These are phyloP conservation scores for Aspergillus ellipticus DNA, from an alignment of 495 filamentous ascomycete genomes.

Conservation along the genomic window DNA sequence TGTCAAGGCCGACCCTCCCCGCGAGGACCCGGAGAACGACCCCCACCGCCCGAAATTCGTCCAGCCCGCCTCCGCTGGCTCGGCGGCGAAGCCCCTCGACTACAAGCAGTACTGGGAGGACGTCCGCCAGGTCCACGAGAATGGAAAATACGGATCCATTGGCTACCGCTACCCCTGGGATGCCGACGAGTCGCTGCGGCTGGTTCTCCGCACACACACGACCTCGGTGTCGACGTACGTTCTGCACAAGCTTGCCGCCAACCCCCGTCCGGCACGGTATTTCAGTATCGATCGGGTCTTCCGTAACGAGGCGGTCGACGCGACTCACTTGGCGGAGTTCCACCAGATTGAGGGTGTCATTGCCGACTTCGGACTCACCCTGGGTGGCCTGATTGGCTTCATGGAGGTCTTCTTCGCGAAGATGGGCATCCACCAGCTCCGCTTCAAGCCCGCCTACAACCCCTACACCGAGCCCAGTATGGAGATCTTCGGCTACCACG, in stretches of 20 bases:
- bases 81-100: slow-evolving; percentile 51
- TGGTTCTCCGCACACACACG: slow-evolving; percentile 94
- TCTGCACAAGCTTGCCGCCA: slow-evolving; percentile 81
- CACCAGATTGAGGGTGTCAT: slow-evolving; percentile 98
- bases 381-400: slow-evolving; percentile 93
- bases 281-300: slow-evolving; percentile 99
- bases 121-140: slow-evolving; percentile 73
- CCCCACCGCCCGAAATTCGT: slow-evolving; percentile 33
- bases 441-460: slow-evolving; percentile 98
- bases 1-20: slow-evolving; percentile 67
- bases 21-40: slow-evolving; percentile 58
- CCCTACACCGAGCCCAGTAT: slow-evolving; percentile 97
- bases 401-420: slow-evolving; percentile 95
- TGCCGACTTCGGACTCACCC: slow-evolving; percentile 85
- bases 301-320: slow-evolving; percentile 92
- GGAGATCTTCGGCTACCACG: slow-evolving; percentile 94
- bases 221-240: slow-evolving; percentile 85
- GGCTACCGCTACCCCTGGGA: slow-evolving; percentile 95
- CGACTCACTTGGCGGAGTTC: slow-evolving; percentile 96
- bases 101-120: slow-evolving; percentile 87
- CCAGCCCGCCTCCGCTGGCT: slow-evolving; percentile 27
- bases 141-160: slow-evolving; percentile 87
- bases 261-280: slow-evolving; percentile 79
- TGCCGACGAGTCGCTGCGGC: slow-evolving; percentile 78
- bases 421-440: slow-evolving; percentile 84